These are phyloP conservation scores for Backusella circina DNA, from an alignment of 192 early-diverging fungal species.

Conservation along the genomic window DNA sequence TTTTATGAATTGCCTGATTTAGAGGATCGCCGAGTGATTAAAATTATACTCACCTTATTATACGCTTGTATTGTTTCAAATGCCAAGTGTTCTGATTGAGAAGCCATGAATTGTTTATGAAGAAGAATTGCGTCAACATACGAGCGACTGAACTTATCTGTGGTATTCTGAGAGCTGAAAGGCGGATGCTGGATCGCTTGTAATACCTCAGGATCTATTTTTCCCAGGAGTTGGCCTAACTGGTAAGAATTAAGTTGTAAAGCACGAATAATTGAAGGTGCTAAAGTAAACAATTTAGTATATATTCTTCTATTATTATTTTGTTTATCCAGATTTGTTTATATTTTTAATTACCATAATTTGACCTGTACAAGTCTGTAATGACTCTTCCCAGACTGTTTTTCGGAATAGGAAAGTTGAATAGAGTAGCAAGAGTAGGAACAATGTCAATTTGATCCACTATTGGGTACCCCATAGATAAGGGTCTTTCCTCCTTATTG, in stretches of 20 bases:
- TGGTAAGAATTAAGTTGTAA: conserved; percentile 66
- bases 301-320: neutral
- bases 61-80: conserved; percentile 13
- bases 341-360: conserved; percentile 27
- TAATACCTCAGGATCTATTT: neutral
- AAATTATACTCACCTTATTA: neutral
- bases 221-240: conserved; percentile 34
- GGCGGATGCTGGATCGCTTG: neutral
- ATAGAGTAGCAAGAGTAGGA: conserved; percentile 71
- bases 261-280: conserved; percentile 36
- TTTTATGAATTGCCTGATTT: neutral
- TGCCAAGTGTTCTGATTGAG: neutral
- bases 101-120: conserved; percentile 1
- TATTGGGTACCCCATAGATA: conserved; percentile 48
- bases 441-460: conserved; percentile 90
- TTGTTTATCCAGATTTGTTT: neutral
- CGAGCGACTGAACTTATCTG: neutral
- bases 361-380: conserved; percentile 65
- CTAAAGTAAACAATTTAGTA: conserved; percentile 1
- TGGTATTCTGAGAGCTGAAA: neutral
- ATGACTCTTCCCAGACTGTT: conserved; percentile 88
- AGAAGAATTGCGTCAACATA: neutral
- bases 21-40: neutral
- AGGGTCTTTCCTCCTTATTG: neutral
- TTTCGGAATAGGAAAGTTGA: conserved; percentile 91